These are phyloP conservation scores for Fomitopsis betulina DNA, from an alignment of 1,284 basidiomycete genomes.

Conservation along the genomic window DNA sequence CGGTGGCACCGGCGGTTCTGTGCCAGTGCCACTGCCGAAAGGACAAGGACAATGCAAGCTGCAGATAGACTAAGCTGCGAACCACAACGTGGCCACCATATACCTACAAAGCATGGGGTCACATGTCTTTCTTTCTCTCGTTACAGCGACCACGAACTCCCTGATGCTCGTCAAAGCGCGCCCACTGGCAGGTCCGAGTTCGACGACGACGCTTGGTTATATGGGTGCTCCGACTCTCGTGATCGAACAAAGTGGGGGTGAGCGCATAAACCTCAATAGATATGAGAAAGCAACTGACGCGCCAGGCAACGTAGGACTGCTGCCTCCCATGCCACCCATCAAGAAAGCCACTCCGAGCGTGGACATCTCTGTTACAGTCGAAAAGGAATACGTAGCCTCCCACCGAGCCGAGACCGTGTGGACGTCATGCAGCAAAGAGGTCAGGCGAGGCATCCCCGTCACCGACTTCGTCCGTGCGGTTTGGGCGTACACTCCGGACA, in stretches of 20 bases:
- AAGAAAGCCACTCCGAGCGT: background rate
- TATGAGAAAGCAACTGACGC: background rate
- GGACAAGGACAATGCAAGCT: background rate
- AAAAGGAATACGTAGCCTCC: background rate
- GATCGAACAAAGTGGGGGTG: background rate
- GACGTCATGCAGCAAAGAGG: background rate
- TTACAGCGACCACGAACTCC: background rate
- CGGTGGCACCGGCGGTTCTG: background rate
- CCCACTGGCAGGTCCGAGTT: background rate
- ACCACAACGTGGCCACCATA: background rate
- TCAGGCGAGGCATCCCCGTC: background rate
- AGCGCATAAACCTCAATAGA: background rate
- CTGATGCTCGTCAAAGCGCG: background rate
- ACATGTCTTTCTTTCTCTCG: background rate
- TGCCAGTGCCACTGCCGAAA: background rate
- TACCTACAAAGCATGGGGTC: background rate
- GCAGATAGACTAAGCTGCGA: background rate
- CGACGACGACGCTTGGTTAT: background rate
- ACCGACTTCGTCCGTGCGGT: background rate
- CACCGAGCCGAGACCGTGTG: background rate
- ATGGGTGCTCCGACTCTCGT: too few relatives aligned
- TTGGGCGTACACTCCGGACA: background rate
- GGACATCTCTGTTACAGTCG: background rate
- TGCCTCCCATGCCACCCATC: background rate
- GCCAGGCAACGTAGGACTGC: background rate